Conservation (phyloP, 352 stramenopile genomes). For the Phytophthora gonapodyides region DNA sequence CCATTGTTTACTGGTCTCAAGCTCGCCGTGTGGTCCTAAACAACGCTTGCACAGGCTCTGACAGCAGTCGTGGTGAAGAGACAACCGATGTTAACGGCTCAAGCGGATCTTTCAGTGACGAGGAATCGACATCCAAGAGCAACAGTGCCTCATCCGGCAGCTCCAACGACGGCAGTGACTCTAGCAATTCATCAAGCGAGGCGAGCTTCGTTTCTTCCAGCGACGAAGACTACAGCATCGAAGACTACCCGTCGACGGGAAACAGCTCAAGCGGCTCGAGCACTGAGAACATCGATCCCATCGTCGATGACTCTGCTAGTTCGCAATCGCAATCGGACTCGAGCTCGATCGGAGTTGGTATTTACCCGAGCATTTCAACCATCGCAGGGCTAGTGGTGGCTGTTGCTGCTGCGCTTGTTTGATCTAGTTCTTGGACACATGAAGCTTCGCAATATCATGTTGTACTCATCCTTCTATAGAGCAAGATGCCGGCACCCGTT, state of each 20-base stretch:
- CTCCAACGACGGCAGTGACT: not conserved
- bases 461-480: too few relatives aligned
- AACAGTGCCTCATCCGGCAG: not conserved
- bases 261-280: not conserved
- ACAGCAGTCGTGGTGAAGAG: too few relatives aligned
- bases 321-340: not conserved
- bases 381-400: not conserved
- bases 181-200: not conserved
- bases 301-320: not conserved
- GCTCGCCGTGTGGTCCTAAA: too few relatives aligned
- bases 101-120: too few relatives aligned
- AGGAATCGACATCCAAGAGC: too few relatives aligned
- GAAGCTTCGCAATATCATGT: too few relatives aligned
- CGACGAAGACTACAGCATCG: slow-evolving; percentile 9
- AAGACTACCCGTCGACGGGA: not conserved
- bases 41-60: too few relatives aligned
- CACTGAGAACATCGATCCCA: not conserved
- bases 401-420: not conserved
- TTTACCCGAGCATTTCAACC: not conserved
- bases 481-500: too few relatives aligned
- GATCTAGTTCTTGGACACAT: too few relatives aligned
- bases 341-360: not conserved
- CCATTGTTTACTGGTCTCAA: too few relatives aligned
- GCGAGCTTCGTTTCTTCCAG: not conserved
- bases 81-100: too few relatives aligned